Evolutionary conservation across 2,329 filamentous ascomycete genomes (phyloP).

Genomic region (Aspergillus sp.): DNA sequence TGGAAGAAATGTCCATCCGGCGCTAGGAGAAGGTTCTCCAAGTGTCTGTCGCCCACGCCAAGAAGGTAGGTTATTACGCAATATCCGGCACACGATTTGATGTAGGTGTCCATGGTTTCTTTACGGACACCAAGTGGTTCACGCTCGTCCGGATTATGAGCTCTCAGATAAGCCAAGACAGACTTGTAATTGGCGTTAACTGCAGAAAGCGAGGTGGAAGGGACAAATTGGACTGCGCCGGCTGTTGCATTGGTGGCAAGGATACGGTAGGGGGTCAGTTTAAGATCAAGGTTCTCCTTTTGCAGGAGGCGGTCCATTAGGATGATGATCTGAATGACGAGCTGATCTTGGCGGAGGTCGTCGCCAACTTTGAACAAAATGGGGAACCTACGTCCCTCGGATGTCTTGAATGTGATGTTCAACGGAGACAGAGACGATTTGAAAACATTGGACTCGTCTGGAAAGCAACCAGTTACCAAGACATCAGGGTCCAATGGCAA

Average conservation of each 20-base stretch:
- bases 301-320: slow-evolving; percentile 93
- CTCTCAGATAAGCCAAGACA: slow-evolving; percentile 72
- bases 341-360: slow-evolving; percentile 89
- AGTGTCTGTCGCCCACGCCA: slow-evolving; percentile 88
- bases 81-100: slow-evolving; percentile 93
- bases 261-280: slow-evolving; percentile 91
- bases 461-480: slow-evolving; percentile 66
- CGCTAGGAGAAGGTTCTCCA: slow-evolving; percentile 87
- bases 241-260: slow-evolving; percentile 83
- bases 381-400: slow-evolving; percentile 68
- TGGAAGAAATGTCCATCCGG: slow-evolving; percentile 96
- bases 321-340: slow-evolving; percentile 95
- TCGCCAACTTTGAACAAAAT: slow-evolving; percentile 97
- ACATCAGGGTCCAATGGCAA: slow-evolving; percentile 82
- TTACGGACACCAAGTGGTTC: slow-evolving; percentile 80
- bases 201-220: slow-evolving; percentile 72
- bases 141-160: slow-evolving; percentile 77
- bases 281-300: slow-evolving; percentile 93
- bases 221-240: slow-evolving; percentile 88
- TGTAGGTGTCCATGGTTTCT: slow-evolving; percentile 88
- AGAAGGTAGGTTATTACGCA: slow-evolving; percentile 98
- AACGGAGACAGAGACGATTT: slow-evolving; percentile 91
- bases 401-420: slow-evolving; percentile 81
- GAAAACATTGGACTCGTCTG: slow-evolving; percentile 83
- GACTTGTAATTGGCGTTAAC: slow-evolving; percentile 76